phyloP scores from a whole-genome alignment of 2,329 filamentous ascomycete genomes.

The Sporothrix brunneoviolacea region DNA sequence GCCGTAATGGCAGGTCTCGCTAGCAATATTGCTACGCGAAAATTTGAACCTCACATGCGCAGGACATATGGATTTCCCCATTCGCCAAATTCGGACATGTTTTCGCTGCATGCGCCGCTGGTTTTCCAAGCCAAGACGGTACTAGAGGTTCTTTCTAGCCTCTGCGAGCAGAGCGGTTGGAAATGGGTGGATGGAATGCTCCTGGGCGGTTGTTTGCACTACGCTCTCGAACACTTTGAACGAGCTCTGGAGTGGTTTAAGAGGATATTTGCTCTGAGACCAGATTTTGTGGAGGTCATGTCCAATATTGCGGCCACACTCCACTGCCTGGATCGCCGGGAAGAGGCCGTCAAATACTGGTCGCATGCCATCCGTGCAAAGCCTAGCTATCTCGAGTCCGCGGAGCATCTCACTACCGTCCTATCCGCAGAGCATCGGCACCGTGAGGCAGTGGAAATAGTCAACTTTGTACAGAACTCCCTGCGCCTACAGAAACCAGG shows the following conservation, averaged over 20 bases:
- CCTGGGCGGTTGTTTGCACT: conserved; percentile 83
- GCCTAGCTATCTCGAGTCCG: conserved; percentile 87
- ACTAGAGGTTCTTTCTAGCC: conserved; percentile 61
- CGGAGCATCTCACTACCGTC: conserved; percentile 86
- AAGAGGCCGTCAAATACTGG: conserved; percentile 85
- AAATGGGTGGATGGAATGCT: conserved; percentile 91
- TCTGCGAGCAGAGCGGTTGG: conserved; percentile 77
- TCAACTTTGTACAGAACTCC: conserved; percentile 73
- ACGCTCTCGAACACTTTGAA: conserved; percentile 78
- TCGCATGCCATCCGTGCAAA: conserved; percentile 72
- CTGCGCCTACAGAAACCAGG: conserved; percentile 41
- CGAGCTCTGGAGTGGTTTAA: conserved; percentile 70
- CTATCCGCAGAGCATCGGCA: conserved; percentile 75
- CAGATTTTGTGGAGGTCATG: conserved; percentile 77
- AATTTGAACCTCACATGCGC: conserved; percentile 11
- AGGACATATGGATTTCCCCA: conserved; percentile 16
- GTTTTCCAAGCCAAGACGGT: conserved; percentile 56
- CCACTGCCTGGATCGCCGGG: conserved; percentile 71
- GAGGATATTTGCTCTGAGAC: conserved; percentile 51
- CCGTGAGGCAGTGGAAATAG: conserved; percentile 78
- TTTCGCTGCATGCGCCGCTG: conserved; percentile 29
- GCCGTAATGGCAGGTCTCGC: conserved; percentile 15
- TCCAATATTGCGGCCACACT: conserved; percentile 89
- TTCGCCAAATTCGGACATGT: conserved; percentile 15
- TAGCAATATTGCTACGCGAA: conserved; percentile 13